A percentile compares a stretch with the other conserved stretches of the same genome.
Evolutionary conservation across 176 grass and related monocot genomes (phyloP).

Genomic region (Hsuehochloa calcarea): DNA sequence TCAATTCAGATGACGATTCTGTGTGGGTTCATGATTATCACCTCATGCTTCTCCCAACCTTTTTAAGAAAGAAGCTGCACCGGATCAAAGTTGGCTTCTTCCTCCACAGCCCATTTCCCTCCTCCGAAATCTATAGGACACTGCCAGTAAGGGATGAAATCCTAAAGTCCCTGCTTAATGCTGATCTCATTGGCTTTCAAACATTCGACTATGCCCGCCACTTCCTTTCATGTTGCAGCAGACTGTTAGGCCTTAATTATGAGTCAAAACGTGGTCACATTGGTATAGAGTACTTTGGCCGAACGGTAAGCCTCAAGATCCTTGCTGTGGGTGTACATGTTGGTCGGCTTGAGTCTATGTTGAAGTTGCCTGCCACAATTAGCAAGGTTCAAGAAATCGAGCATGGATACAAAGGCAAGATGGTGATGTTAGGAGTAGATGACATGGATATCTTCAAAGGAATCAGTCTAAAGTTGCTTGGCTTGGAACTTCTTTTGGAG

Average conservation of each 20-base stretch:
- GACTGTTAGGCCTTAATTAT: conserved; percentile 68
- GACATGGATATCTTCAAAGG: conserved; percentile 95
- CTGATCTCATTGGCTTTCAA: conserved; percentile 84
- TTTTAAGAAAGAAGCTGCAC: conserved; percentile 69
- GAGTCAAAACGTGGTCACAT: conserved; percentile 78
- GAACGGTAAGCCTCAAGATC: conserved; percentile 75
- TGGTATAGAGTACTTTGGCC: conserved; percentile 72
- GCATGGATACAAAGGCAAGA: conserved; percentile 54
- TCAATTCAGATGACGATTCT: conserved; percentile 78
- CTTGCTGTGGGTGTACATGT: conserved; percentile 75
- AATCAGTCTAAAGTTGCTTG: conserved; percentile 80
- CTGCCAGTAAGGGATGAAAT: conserved; percentile 87
- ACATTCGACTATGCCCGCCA: conserved; percentile 83
- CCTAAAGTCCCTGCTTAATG: conserved; percentile 60
- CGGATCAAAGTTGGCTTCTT: conserved; percentile 77
- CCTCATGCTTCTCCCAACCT: conserved; percentile 81
- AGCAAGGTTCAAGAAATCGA: conserved; percentile 68
- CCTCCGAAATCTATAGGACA: conserved; percentile 74
- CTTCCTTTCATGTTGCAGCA: conserved; percentile 81
- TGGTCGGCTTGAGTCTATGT: conserved; percentile 52
- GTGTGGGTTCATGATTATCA: conserved; percentile 95
- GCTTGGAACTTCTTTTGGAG: conserved; percentile 71
- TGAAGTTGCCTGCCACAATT: conserved; percentile 59
- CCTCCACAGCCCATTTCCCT: conserved; percentile 75
- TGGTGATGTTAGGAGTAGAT: conserved; percentile 74